Conservation (phyloP, 140 eudicot species). For the Anethum foeniculum region DNA sequence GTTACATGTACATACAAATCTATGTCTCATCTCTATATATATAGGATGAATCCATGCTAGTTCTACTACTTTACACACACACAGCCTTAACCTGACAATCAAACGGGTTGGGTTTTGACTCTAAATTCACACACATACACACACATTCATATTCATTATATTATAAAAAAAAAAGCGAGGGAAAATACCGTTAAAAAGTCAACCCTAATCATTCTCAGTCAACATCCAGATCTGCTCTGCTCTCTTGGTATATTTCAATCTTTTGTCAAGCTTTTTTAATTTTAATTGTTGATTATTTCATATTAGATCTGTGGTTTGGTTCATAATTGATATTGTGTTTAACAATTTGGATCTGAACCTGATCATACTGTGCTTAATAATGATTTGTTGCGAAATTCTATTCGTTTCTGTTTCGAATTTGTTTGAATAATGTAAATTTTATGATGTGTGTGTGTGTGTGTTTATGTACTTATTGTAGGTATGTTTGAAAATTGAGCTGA, state of each 20-base stretch:
- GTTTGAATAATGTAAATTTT: not conserved
- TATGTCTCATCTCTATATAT: not conserved
- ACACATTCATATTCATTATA: not conserved
- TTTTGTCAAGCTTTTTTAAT: too few relatives aligned
- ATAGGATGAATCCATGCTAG: not conserved
- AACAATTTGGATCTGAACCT: not conserved
- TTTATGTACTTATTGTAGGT: too few relatives aligned
- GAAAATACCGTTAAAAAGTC: not conserved
- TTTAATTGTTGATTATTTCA: not conserved
- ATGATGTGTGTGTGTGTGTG: not conserved
- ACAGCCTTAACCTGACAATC: constrained; percentile 3
- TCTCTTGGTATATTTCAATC: not conserved
- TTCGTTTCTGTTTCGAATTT: not conserved
- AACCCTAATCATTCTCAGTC: not conserved
- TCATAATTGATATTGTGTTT: not conserved
- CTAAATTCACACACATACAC: not conserved
- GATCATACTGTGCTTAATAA: not conserved
- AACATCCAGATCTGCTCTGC: not conserved
- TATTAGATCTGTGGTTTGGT: constrained; percentile 1
- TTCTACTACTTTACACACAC: not conserved
- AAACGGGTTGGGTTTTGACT: constrained; percentile 5
- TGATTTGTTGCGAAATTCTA: not conserved
- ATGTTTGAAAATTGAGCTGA: not conserved
- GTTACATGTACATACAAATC: not conserved
- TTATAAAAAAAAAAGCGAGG: constrained; percentile 10